These are phyloP conservation scores for Helotiales sp. DNA, from an alignment of 2,329 filamentous ascomycete species.

Conservation along the genomic window DNA sequence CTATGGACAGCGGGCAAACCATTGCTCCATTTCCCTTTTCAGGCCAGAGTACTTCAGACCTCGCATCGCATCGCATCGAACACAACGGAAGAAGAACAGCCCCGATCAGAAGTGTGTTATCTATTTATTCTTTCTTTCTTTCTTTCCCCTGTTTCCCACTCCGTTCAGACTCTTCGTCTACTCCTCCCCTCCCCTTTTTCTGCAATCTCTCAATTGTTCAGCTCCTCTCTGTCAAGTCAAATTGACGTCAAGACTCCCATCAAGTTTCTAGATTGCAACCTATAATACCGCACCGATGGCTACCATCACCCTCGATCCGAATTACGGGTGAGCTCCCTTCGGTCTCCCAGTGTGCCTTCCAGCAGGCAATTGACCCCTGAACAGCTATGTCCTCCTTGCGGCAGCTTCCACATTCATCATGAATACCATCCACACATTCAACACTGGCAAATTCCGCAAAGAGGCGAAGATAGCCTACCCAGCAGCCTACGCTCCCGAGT, in stretches of 20 bases:
- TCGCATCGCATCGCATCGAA: too few relatives aligned
- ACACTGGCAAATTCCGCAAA: conserved; percentile 57
- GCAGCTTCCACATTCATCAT: conserved; percentile 63
- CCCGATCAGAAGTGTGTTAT: too few relatives aligned
- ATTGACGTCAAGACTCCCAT: too few relatives aligned
- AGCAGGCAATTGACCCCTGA: not conserved
- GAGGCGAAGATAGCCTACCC: conserved; percentile 61
- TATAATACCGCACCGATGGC: conserved; percentile 37
- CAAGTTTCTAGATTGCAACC: not conserved
- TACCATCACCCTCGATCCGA: conserved; percentile 37
- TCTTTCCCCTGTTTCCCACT: not conserved
- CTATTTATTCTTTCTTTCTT: not conserved
- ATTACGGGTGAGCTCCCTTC: conserved; percentile 40
- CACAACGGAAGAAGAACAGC: not conserved
- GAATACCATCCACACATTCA: conserved; percentile 56
- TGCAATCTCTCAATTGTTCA: too few relatives aligned
- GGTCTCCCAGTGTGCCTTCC: not conserved
- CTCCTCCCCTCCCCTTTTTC: too few relatives aligned
- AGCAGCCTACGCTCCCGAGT: conserved; percentile 52
- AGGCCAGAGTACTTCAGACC: too few relatives aligned
- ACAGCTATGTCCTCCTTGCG: conserved; percentile 64
- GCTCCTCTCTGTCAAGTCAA: too few relatives aligned
- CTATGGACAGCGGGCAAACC: not conserved
- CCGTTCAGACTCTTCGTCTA: not conserved
- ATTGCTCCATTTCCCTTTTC: too few relatives aligned